Percentiles rank a stretch among this genome's conserved stretches.
Evolutionary conservation across 1,284 basidiomycete genomes (phyloP).

Genomic region (Rhodotorula sp.): DNA sequence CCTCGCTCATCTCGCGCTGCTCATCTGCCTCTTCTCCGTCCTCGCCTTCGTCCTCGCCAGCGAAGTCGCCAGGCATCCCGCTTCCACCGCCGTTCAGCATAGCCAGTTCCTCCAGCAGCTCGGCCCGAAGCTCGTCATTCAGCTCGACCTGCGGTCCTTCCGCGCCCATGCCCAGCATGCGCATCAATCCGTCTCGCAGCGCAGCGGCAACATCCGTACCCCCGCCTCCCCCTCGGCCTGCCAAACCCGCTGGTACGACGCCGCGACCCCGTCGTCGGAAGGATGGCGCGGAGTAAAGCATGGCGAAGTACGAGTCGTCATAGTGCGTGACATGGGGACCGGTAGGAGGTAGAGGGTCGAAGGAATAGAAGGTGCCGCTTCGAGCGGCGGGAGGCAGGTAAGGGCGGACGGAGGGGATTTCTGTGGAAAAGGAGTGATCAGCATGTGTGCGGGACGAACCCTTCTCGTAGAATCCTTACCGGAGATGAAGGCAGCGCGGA

Average conservation of each 20-base stretch:
- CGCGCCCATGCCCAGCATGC: slow-evolving; percentile 32
- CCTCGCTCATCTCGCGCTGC: slow-evolving; percentile 9
- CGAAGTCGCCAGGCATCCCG: slow-evolving; percentile 34
- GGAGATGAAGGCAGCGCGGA: slow-evolving; percentile 36
- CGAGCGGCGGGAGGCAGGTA: slow-evolving; percentile 39
- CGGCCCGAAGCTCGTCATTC: slow-evolving; percentile 30
- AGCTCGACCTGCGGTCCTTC: slow-evolving; percentile 30
- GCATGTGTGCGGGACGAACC: neutral
- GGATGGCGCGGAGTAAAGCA: slow-evolving; percentile 14
- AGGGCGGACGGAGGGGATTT: slow-evolving; percentile 35
- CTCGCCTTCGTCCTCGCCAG: slow-evolving; percentile 7
- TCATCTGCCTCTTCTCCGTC: slow-evolving; percentile 15
- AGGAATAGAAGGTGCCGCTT: slow-evolving; percentile 35
- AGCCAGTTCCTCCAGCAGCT: slow-evolving; percentile 37
- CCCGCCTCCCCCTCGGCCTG: neutral
- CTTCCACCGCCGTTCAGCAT: slow-evolving; percentile 20
- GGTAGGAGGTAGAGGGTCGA: slow-evolving; percentile 40
- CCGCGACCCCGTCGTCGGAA: slow-evolving; percentile 1
- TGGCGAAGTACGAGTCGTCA: slow-evolving; percentile 39
- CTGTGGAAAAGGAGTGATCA: slow-evolving; percentile 6
- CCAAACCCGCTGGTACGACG: neutral
- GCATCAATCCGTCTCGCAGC: slow-evolving; percentile 28
- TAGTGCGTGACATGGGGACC: slow-evolving; percentile 35
- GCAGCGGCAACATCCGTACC: slow-evolving; percentile 8
- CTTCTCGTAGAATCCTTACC: slow-evolving; percentile 13